phyloP scores from a whole-genome alignment of 1,139 yeast genomes.

The Hansenula lynferdii region DNA sequence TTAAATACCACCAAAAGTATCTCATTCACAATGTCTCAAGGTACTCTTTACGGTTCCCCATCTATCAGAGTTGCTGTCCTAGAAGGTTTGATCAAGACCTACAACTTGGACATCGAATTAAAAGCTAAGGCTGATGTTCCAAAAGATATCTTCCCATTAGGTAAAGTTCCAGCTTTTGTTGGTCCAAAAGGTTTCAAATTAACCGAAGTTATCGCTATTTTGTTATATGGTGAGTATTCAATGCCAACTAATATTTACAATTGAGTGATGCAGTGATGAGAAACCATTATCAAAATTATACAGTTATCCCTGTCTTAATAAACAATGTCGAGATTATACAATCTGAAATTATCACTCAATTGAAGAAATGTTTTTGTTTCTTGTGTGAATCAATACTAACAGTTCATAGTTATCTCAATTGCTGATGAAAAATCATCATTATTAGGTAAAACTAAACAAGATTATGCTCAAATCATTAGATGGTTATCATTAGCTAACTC shows the following conservation, averaged over 20 bases:
- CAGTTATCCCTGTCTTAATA: constrained; percentile 65
- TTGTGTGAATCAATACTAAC: constrained; percentile 17
- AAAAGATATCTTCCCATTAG: constrained; percentile 60
- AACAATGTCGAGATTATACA: neutral
- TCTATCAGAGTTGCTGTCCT: constrained; percentile 51
- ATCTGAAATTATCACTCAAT: constrained; percentile 3
- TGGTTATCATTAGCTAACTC: constrained; percentile 83
- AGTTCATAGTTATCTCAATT: constrained; percentile 27
- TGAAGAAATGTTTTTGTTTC: too few relatives aligned
- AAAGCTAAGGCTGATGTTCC: constrained; percentile 39
- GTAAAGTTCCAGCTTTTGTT: constrained; percentile 70
- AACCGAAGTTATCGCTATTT: constrained; percentile 75
- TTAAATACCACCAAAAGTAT: too few relatives aligned
- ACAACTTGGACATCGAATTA: constrained; percentile 65
- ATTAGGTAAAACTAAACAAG: constrained; percentile 60
- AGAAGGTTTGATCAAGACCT: constrained; percentile 61
- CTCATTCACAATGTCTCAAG: constrained; percentile 73
- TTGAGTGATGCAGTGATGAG: constrained; percentile 37
- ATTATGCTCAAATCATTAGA: constrained; percentile 66
- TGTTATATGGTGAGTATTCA: constrained; percentile 27
- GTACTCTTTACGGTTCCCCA: constrained; percentile 53
- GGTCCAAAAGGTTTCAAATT: constrained; percentile 79
- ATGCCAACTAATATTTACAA: neutral
- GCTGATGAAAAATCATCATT: constrained; percentile 35
- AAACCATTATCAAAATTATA: constrained; percentile 36